Evolutionary conservation across 495 filamentous ascomycete species (phyloP).

Genomic region (Durotheca rogersii): DNA sequence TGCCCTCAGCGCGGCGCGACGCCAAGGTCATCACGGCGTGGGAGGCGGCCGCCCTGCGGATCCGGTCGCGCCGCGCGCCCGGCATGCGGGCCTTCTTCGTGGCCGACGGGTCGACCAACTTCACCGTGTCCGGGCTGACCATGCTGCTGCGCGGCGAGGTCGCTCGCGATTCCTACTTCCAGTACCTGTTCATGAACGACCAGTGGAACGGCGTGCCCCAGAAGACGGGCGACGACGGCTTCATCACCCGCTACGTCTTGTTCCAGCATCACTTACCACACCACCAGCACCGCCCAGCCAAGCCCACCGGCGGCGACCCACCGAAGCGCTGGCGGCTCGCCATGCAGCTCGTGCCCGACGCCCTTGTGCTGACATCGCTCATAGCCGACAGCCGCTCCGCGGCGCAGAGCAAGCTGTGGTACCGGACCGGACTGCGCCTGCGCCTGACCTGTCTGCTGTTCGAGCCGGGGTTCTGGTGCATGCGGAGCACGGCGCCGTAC

Average conservation of each 20-base stretch:
- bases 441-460: conserved; percentile 22
- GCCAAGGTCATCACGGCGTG: conserved; percentile 12
- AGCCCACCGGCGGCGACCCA: neutral
- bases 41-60: conserved; percentile 28
- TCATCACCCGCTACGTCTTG: conserved; percentile 27
- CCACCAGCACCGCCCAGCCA: neutral
- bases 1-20: conserved; percentile 16
- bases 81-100: conserved; percentile 22
- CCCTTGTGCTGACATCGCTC: conserved; percentile 15
- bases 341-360: conserved; percentile 25
- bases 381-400: conserved; percentile 8
- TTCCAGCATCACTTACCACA: conserved; percentile 22
- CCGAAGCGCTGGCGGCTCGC: conserved; percentile 18
- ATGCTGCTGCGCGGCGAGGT: conserved; percentile 23
- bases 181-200: conserved; percentile 18
- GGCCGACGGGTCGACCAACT: conserved; percentile 25
- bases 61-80: conserved; percentile 7
- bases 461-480: conserved; percentile 14
- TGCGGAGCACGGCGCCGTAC: conserved; percentile 12
- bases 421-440: conserved; percentile 16
- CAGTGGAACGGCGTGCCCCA: conserved; percentile 11
- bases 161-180: conserved; percentile 19
- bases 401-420: conserved; percentile 25
- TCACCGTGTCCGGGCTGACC: conserved; percentile 28
- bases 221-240: conserved; percentile 24